These are phyloP conservation scores for Colletotrichum endophyticum DNA, from an alignment of 2,329 filamentous ascomycete species.

Conservation along the genomic window DNA sequence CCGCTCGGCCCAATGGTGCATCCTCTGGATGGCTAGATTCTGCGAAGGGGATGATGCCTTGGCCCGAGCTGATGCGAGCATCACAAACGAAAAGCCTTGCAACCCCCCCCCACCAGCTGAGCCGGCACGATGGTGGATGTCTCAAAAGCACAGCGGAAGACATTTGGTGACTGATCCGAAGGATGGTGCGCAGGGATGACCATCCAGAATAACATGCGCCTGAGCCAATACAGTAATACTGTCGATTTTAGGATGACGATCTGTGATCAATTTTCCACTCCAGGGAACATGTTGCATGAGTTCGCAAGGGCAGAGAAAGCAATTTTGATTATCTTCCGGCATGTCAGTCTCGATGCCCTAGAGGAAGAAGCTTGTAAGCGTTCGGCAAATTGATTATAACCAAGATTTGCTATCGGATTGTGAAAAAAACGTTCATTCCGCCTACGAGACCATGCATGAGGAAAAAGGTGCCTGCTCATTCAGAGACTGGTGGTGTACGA, in stretches of 20 bases:
- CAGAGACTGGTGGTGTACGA: neutral
- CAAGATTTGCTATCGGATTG: neutral
- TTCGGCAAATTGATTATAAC: neutral
- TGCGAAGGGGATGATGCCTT: neutral
- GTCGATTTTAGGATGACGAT: neutral
- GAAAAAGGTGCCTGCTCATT: neutral
- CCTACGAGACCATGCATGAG: neutral
- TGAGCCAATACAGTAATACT: neutral
- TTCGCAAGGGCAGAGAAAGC: neutral
- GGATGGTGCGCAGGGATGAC: neutral
- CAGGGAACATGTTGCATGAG: neutral
- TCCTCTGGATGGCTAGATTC: neutral
- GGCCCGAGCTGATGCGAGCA: neutral
- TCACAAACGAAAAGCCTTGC: neutral
- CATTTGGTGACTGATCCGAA: neutral
- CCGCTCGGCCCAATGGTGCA: neutral
- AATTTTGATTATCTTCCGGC: neutral
- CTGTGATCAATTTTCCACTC: neutral
- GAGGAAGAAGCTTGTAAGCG: neutral
- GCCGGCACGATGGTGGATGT: neutral
- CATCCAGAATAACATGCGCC: neutral
- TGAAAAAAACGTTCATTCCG: neutral
- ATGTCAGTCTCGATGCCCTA: neutral
- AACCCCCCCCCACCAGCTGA: slow-evolving; percentile 1
- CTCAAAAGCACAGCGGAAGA: neutral